Evolutionary conservation across 139 green algal genomes (phyloP), one percentile per base, ranked within the genome.

Genomic region (Parachlorella kessleri): DNA sequence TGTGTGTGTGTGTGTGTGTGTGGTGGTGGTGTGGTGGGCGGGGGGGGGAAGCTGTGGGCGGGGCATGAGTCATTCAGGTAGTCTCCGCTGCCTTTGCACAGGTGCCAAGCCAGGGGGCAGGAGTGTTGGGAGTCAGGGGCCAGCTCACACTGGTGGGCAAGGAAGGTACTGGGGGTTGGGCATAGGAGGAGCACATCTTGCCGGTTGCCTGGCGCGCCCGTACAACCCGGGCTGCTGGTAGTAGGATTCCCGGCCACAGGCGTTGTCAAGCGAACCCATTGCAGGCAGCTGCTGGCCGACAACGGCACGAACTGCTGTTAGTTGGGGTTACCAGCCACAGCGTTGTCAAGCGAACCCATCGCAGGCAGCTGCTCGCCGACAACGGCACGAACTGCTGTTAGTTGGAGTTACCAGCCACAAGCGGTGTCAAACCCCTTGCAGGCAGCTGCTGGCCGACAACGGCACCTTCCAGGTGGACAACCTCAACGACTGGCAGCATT

Each of bases 401-500:
- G 53, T 63, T 63, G 53, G 1, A 63, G 23, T 14, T 63, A 63
- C 53, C 18, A 63, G 18, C 53, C 53, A 21, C 53, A 28, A n/a
- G n/a, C n/a, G n/a, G n/a, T n/a, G n/a, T n/a, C n/a, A n/a, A n/a
- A n/a, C 4, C 2, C 1, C 55, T 30, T 73, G 69, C 78, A 88
- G 87, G 72, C 55, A 42, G 2, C 65, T 91, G 55, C 83, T 85
- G 59, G 82, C 70, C 23, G 1, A n/a, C 2, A 72, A 87, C 38
- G 87, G 87, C 35, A 84, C 77, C 37, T 91, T 91, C 73, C 55
- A 76, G 10, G 70, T 76, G 28, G 72, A 82, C 67, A 78, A 91
- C 72, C 55, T 91, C 2, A 86, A 91, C 53, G 85, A 91, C 53
- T 91, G 85, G 85, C 87, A 91, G 83, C 87, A 91, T 66, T 79